Evolutionary conservation across 768 basidiomycete genomes (phyloP), one percentile per base, ranked within the genome.

Genomic region (Lactarius vividus): DNA sequence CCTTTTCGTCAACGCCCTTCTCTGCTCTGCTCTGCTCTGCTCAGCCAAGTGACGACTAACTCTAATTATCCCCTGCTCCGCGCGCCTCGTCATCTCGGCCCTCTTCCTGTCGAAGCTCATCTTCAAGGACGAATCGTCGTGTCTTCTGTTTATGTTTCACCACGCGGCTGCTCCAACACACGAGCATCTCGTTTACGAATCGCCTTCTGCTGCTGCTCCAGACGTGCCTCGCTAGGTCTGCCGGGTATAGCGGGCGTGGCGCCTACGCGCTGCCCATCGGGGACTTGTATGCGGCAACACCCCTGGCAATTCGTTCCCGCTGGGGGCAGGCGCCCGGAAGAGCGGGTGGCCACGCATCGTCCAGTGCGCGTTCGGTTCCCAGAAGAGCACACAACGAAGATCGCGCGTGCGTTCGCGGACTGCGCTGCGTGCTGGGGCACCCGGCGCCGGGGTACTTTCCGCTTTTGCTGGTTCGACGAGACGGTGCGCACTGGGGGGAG

Each of bases 51-150:
- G 0, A 15, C 1, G 31, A 5, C 15, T 23, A n/a, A 44, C 20
- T 23, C 8, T 2, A 29, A n/a, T 11, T 37, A 13, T 9, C 9
- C 4, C 15, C 26, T n/a, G 18, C 4, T 0, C 46, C n/a, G 84
- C 88, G 76, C 88, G 85, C 68, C 74, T 86, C 3, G 81, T 89
- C 53, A 91, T 88, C 0, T 88, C 87, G 7, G 79, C 83, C 3
- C 72, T 88, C 23, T 88, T 89, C 78, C 72, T 88, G 26, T 79
- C 85, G 0, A 82, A 85, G 4, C 64, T 85, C 55, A 68, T 81
- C 29, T 77, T 73, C 71, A 61, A 69, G 65, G 35, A 70, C 70
- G 58, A 57, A 20, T 42, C 37, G 4, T n/a, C n/a, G n/a, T n/a
- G n/a, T n/a, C n/a, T n/a, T n/a, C n/a, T n/a, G n/a, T n/a, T n/a